Evolutionary conservation across 2,329 filamentous ascomycete genomes (phyloP).

Genomic region (Alternaria sp.): DNA sequence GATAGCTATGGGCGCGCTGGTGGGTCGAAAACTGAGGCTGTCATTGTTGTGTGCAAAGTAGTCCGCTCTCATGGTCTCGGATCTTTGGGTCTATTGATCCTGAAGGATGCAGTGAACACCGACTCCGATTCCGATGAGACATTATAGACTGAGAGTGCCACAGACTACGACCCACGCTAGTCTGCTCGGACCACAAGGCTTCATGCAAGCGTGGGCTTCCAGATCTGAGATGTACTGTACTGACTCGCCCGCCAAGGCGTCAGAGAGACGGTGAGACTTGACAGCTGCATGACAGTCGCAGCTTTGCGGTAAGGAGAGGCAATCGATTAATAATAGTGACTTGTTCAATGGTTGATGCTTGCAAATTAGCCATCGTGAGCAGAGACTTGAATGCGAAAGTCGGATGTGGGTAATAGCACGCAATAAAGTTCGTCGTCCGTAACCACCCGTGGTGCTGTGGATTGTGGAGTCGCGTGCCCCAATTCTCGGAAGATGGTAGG

Average conservation of each 20-base stretch:
- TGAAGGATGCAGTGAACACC: not conserved
- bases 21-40: not conserved
- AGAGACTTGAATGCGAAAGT: not conserved
- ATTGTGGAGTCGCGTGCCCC: conserved; percentile 19
- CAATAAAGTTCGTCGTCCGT: conserved; percentile 3
- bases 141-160: not conserved
- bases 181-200: conserved; percentile 1
- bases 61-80: not conserved
- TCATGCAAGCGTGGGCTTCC: conserved; percentile 7
- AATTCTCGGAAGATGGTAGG: conserved; percentile 14
- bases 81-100: not conserved
- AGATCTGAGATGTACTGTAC: conserved; percentile 7
- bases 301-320: conserved; percentile 3
- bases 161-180: conserved; percentile 9
- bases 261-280: conserved; percentile 16
- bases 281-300: conserved; percentile 15
- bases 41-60: not conserved
- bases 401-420: not conserved
- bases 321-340: not conserved
- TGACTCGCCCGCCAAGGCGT: conserved; percentile 15
- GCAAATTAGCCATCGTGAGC: not conserved
- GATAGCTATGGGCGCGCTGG: not conserved
- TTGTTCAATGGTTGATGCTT: not conserved
- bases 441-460: conserved; percentile 11
- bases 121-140: not conserved